These are phyloP conservation scores for Fraxinus nigra DNA, from an alignment of 305 asterid genomes.

Conservation along the genomic window DNA sequence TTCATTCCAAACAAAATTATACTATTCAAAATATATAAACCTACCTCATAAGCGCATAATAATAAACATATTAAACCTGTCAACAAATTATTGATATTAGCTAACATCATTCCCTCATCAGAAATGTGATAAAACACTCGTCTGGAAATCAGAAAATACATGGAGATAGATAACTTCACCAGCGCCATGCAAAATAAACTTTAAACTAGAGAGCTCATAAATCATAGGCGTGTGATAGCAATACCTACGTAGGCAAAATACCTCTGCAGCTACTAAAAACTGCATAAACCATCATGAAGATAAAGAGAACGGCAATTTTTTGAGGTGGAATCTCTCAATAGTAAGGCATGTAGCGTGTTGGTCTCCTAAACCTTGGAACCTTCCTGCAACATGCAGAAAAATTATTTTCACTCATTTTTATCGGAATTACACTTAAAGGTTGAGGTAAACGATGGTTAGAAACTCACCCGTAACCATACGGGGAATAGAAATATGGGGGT, in stretches of 20 bases:
- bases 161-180: not conserved
- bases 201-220: not conserved
- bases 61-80: not conserved
- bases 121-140: not conserved
- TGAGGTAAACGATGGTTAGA: not conserved
- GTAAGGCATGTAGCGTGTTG: conserved; percentile 47
- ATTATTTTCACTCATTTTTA: not conserved
- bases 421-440: not conserved
- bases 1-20: not conserved
- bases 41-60: not conserved
- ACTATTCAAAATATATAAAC: not conserved
- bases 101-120: not conserved
- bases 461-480: conserved; percentile 14
- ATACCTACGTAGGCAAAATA: not conserved
- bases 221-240: not conserved
- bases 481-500: conserved; percentile 24
- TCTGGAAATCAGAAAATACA: not conserved
- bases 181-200: not conserved
- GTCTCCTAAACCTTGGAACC: conserved; percentile 50
- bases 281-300: not conserved
- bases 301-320: not conserved
- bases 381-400: conserved; percentile 30
- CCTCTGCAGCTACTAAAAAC: not conserved
- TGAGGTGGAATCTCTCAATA: conserved; percentile 1
- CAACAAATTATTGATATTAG: not conserved